Conservation (phyloP, 805 yeast genomes). For the Ogataea glucozyma region DNA sequence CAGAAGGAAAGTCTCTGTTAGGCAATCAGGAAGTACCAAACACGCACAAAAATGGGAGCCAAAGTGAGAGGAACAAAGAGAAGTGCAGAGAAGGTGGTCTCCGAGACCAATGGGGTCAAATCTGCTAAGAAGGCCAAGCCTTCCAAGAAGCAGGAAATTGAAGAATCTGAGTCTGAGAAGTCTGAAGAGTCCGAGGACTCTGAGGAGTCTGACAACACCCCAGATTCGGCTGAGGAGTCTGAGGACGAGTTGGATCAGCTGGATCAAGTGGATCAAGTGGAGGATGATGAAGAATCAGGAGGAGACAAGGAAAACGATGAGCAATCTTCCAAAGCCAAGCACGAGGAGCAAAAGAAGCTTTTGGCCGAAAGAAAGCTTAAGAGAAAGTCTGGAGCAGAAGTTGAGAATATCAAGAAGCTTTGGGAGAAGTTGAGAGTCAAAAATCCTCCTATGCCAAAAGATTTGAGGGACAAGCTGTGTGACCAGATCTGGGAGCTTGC, state of each 20-base stretch:
- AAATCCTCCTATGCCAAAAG: slow-evolving; percentile 76
- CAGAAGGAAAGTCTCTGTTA: neutral
- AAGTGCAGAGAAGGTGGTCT: slow-evolving; percentile 5
- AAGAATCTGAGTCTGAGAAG: slow-evolving; percentile 13
- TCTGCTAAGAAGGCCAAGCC: slow-evolving; percentile 21
- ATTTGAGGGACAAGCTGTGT: slow-evolving; percentile 72
- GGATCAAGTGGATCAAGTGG: slow-evolving; percentile 35
- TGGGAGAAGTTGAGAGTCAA: slow-evolving; percentile 94
- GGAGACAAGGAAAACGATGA: slow-evolving; percentile 36
- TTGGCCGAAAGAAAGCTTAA: slow-evolving; percentile 81
- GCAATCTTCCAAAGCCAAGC: slow-evolving; percentile 62
- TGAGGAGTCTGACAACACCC: slow-evolving; percentile 10
- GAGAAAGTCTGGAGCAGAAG: slow-evolving; percentile 84
- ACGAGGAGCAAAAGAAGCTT: slow-evolving; percentile 78
- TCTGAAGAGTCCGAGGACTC: slow-evolving; percentile 25
- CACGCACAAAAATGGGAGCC: slow-evolving; percentile 7
- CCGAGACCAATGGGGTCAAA: slow-evolving; percentile 1
- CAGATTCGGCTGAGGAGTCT: slow-evolving; percentile 11
- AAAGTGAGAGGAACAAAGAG: slow-evolving; percentile 8
- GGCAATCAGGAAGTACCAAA: neutral
- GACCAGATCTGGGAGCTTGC: slow-evolving; percentile 84
- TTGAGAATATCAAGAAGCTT: slow-evolving; percentile 76
- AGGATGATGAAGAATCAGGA: slow-evolving; percentile 30
- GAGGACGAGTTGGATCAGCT: slow-evolving; percentile 38
- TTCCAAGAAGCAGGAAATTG: slow-evolving; percentile 36